Evolutionary conservation across 164 flowering plant species (phyloP).

Genomic region (Vitis riparia): DNA sequence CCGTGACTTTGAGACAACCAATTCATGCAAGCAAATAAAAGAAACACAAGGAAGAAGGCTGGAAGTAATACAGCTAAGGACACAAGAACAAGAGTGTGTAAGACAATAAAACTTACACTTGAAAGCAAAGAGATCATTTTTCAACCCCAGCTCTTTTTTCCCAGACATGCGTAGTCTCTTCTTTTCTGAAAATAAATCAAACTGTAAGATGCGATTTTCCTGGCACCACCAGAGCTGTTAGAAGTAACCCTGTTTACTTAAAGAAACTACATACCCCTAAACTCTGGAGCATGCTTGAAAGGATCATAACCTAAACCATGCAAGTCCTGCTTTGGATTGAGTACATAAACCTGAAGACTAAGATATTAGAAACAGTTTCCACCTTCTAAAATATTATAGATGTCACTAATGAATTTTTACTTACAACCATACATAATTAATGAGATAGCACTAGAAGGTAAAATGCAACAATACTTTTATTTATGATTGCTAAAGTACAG

Average conservation of each 20-base stretch:
- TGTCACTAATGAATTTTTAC: neutral
- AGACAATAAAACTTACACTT: conserved; percentile 49
- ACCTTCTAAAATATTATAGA: neutral
- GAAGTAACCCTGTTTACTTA: neutral
- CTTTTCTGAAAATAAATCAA: conserved; percentile 50
- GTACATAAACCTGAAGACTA: conserved; percentile 59
- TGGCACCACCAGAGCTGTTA: neutral
- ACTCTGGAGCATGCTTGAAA: conserved; percentile 92
- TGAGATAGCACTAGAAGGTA: neutral
- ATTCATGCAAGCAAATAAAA: conserved; percentile 1
- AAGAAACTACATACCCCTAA: conserved; percentile 57
- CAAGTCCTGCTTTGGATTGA: conserved; percentile 86
- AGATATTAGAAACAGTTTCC: neutral
- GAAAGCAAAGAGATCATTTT: conserved; percentile 53
- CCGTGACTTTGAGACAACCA: conserved; percentile 5
- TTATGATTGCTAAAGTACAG: too few relatives aligned
- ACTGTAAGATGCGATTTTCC: neutral
- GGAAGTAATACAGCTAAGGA: neutral
- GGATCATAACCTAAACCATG: conserved; percentile 98
- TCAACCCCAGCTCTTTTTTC: conserved; percentile 28
- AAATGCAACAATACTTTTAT: too few relatives aligned
- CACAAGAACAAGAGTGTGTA: neutral
- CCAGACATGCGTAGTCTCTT: conserved; percentile 56
- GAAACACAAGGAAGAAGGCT: neutral
- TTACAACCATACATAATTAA: neutral